Conservation (phyloP, 1,284 basidiomycete genomes). For the Omphalotus olearius region DNA sequence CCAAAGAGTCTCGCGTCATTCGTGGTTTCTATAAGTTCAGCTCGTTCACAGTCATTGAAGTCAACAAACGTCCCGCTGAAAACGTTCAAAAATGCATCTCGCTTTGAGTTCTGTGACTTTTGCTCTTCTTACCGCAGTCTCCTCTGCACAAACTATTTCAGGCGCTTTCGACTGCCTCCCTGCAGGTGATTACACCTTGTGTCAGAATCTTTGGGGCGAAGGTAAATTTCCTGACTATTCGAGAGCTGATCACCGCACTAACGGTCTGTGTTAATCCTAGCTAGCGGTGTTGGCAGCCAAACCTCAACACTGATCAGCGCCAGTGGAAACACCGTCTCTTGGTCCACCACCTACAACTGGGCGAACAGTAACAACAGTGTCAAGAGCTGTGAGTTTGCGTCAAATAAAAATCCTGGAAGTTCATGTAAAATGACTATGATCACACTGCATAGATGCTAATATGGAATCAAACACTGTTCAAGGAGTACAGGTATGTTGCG, state of each 20-base stretch:
- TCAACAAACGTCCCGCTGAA: not conserved
- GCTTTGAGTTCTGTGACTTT: not conserved
- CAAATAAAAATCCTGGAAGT: not conserved
- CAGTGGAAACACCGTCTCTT: constrained; percentile 39
- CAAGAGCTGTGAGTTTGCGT: constrained; percentile 44
- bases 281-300: constrained; percentile 45
- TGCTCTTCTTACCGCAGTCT: not conserved
- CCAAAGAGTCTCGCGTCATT: not conserved
- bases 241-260: not conserved
- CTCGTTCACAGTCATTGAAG: not conserved
- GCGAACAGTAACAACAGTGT: constrained; percentile 47
- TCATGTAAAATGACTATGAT: not conserved
- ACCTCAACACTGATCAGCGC: constrained; percentile 42
- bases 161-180: constrained; percentile 41
- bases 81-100: constrained; percentile 5
- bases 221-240: constrained; percentile 24
- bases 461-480: constrained; percentile 39
- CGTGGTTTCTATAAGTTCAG: not conserved
- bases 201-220: constrained; percentile 54
- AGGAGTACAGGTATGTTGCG: constrained; percentile 39
- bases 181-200: constrained; percentile 45
- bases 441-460: constrained; percentile 36
- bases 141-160: constrained; percentile 29
- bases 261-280: constrained; percentile 16
- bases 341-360: constrained; percentile 57